phyloP scores from a whole-genome alignment of 73 alveolate species.

The Paramecium biaurelia region DNA sequence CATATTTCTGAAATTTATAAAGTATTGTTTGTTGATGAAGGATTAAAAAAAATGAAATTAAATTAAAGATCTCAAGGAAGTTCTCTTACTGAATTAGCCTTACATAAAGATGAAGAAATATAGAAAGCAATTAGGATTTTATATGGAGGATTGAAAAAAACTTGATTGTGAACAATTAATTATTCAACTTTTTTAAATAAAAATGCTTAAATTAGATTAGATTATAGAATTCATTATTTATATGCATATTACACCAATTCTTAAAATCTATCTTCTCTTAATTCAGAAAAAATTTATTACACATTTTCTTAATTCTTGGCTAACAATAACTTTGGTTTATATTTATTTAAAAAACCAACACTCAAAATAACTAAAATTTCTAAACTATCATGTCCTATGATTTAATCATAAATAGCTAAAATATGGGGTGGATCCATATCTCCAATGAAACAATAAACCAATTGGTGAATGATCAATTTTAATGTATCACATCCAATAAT shows the following conservation, averaged over 20 bases:
- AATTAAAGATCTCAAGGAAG: background rate
- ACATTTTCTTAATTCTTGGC: background rate
- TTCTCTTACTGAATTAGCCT: background rate
- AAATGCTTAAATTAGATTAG: background rate
- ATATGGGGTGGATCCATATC: background rate
- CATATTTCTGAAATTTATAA: background rate
- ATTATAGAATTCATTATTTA: background rate
- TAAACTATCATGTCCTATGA: conserved; percentile 7
- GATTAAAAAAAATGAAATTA: background rate
- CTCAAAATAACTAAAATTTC: conserved; percentile 10
- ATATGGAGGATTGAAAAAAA: background rate
- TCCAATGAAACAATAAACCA: background rate
- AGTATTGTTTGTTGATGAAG: background rate
- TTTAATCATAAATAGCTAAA: background rate
- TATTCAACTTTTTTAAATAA: background rate
- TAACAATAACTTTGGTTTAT: background rate
- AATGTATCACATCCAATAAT: background rate
- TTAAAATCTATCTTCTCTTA: background rate
- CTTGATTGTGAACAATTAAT: background rate
- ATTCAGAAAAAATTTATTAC: background rate
- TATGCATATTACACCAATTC: conserved; percentile 9
- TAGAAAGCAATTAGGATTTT: background rate
- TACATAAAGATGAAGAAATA: background rate
- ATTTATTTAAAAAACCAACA: background rate
- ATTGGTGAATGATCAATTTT: background rate